These are phyloP conservation scores for Nematocida homosporus DNA, from an alignment of 371 early-diverging fungal species.

Conservation along the genomic window DNA sequence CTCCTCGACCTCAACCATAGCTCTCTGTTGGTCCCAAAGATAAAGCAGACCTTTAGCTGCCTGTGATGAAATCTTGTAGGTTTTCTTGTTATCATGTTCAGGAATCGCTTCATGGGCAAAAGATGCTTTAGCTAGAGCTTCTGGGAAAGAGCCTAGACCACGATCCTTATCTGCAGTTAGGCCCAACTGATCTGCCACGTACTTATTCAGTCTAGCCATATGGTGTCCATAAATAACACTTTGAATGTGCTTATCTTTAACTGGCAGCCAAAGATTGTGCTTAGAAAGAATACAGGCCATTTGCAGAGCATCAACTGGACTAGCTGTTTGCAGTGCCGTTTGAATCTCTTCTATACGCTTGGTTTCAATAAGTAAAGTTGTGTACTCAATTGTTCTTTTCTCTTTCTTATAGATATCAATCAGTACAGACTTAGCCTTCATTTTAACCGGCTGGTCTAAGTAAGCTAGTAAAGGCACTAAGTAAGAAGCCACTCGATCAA, in stretches of 20 bases:
- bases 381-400: slow-evolving; percentile 35
- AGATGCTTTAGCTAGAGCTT: slow-evolving; percentile 44
- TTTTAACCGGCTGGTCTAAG: slow-evolving; percentile 23
- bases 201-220: slow-evolving; percentile 32
- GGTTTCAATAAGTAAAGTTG: slow-evolving; percentile 8
- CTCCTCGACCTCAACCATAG: slow-evolving; percentile 58
- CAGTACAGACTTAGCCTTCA: slow-evolving; percentile 35
- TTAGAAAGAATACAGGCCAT: slow-evolving; percentile 35
- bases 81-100: slow-evolving; percentile 45
- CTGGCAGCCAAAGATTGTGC: slow-evolving; percentile 12
- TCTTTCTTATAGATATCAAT: slow-evolving; percentile 53
- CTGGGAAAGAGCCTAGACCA: slow-evolving; percentile 37
- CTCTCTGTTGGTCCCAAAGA: slow-evolving; percentile 57
- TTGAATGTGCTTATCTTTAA: background rate
- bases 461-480: slow-evolving; percentile 16
- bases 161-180: background rate
- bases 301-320: slow-evolving; percentile 2
- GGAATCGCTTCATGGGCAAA: slow-evolving; percentile 27
- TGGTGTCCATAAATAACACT: slow-evolving; percentile 3
- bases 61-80: slow-evolving; percentile 47
- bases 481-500: slow-evolving; percentile 62
- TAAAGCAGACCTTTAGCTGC: slow-evolving; percentile 58
- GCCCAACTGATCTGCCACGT: slow-evolving; percentile 34
- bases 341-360: slow-evolving; percentile 18
- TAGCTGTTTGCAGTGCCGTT: background rate